phyloP scores from a whole-genome alignment of 116 monocot species.

The Cymodocea nodosa region DNA sequence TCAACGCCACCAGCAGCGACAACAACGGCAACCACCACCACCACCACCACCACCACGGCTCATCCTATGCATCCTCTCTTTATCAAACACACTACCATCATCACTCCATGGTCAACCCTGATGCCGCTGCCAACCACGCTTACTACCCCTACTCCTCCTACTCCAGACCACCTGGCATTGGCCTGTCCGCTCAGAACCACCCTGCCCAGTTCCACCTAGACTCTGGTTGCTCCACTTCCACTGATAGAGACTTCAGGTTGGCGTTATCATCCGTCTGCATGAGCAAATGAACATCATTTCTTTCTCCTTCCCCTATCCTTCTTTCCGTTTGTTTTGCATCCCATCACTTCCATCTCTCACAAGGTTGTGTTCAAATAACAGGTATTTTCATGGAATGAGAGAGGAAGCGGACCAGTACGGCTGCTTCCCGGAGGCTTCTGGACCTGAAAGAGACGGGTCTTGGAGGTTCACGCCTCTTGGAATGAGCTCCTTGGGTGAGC shows the following conservation, averaged over 20 bases:
- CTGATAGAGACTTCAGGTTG: slow-evolving; percentile 20
- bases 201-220: slow-evolving; percentile 8
- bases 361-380: slow-evolving; percentile 5
- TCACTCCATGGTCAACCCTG: slow-evolving; percentile 5
- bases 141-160: slow-evolving; percentile 12
- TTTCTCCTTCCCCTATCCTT: background rate
- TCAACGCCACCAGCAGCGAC: slow-evolving; percentile 4
- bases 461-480: slow-evolving; percentile 32
- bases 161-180: slow-evolving; percentile 7
- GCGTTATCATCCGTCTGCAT: background rate
- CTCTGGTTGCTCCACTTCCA: slow-evolving; percentile 4
- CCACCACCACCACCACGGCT: background rate
- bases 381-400: slow-evolving; percentile 38
- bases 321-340: background rate
- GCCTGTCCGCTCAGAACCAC: slow-evolving; percentile 2
- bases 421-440: slow-evolving; percentile 16
- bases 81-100: slow-evolving; percentile 5
- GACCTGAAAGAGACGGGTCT: slow-evolving; percentile 27
- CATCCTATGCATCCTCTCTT: slow-evolving; percentile 9
- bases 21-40: background rate
- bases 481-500: slow-evolving; percentile 25
- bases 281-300: background rate
- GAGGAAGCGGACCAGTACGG: slow-evolving; percentile 31
- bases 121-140: slow-evolving; percentile 7
- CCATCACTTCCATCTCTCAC: too few relatives aligned